These are phyloP conservation scores for Salix suchowensis DNA, from an alignment of 345 rosid genomes.

Conservation along the genomic window DNA sequence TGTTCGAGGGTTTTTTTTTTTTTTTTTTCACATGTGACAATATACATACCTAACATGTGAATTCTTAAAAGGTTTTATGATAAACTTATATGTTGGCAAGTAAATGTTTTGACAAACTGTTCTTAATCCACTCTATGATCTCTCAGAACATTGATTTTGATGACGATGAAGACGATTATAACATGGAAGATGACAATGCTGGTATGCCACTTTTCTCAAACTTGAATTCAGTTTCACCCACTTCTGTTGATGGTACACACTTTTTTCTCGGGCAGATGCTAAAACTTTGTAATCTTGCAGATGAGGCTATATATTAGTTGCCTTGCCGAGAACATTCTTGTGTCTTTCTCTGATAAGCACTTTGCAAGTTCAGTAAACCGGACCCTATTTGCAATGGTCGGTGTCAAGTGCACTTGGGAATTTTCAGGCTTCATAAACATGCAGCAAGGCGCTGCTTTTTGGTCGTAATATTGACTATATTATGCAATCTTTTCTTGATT, in stretches of 20 bases:
- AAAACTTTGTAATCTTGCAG: constrained; percentile 17
- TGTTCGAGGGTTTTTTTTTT: not conserved
- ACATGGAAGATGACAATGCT: constrained; percentile 36
- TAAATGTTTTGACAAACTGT: not conserved
- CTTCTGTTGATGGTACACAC: not conserved
- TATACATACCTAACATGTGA: not conserved
- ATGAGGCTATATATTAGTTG: constrained; percentile 29
- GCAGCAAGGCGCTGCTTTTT: too few species aligned
- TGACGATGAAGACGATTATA: constrained; percentile 50
- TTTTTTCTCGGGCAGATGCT: not conserved
- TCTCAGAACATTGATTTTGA: constrained; percentile 45
- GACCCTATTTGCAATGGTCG: not conserved
- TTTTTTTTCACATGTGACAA: not conserved
- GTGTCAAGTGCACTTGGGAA: not conserved
- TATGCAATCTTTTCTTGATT: too few species aligned
- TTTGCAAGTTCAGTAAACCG: not conserved
- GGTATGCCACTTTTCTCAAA: constrained; percentile 24
- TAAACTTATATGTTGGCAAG: not conserved
- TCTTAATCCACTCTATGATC: not conserved
- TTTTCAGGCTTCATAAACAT: not conserved
- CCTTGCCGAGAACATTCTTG: not conserved
- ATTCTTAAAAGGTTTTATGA: not conserved
- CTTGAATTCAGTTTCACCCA: not conserved
- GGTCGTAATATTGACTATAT: too few species aligned
- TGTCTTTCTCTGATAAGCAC: not conserved